These are phyloP conservation scores for Cystobasidium slooffiae DNA, from an alignment of 1,284 basidiomycete genomes.

Conservation along the genomic window DNA sequence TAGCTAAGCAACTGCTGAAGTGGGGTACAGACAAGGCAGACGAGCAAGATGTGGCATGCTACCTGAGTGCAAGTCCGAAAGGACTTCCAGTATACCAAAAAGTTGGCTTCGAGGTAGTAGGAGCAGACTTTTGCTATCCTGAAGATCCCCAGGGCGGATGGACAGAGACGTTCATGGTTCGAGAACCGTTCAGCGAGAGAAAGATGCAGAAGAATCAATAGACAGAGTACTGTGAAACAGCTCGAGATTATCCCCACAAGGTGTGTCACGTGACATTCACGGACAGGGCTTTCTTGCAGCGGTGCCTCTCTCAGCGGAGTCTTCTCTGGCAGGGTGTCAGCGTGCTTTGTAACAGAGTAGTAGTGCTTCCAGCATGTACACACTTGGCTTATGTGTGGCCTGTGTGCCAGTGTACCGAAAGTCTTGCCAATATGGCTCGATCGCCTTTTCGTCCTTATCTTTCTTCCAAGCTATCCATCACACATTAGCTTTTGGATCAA, in stretches of 20 bases:
- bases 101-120: slow-evolving; percentile 20
- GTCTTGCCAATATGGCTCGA: too few relatives aligned
- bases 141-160: slow-evolving; percentile 40
- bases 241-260: background rate
- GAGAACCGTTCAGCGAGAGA: background rate
- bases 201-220: background rate
- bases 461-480: too few relatives aligned
- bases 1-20: slow-evolving; percentile 24
- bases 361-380: too few relatives aligned
- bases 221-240: background rate
- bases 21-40: slow-evolving; percentile 37
- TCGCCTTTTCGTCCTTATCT: too few relatives aligned
- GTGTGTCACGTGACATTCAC: too few relatives aligned
- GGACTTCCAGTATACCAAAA: slow-evolving; percentile 24
- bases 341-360: too few relatives aligned
- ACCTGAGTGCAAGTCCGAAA: slow-evolving; percentile 40
- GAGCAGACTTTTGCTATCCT: slow-evolving; percentile 27
- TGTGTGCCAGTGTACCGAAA: too few relatives aligned
- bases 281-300: too few relatives aligned
- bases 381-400: too few relatives aligned
- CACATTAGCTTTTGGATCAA: too few relatives aligned
- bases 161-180: slow-evolving; percentile 36
- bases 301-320: too few relatives aligned
- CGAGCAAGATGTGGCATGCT: slow-evolving; percentile 12
- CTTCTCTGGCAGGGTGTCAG: too few relatives aligned